phyloP scores from a whole-genome alignment of 345 rosid genomes.

The Dimocarpus longan region DNA sequence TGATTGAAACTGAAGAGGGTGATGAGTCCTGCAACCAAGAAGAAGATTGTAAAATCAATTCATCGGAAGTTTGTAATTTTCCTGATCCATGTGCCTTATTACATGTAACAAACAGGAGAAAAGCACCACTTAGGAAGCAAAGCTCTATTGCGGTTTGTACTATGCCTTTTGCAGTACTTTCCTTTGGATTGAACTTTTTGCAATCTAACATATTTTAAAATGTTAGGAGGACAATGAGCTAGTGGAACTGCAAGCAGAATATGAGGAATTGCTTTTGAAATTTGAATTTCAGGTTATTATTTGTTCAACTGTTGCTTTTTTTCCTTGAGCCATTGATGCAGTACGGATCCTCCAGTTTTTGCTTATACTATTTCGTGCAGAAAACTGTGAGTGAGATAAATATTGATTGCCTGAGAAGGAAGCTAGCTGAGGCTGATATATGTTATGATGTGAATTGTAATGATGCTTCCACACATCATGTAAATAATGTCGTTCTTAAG shows the following conservation, averaged over 20 bases:
- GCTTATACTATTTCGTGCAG: conserved; percentile 35
- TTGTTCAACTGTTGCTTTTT: conserved; percentile 18
- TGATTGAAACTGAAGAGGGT: conserved; percentile 40
- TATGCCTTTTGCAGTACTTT: conserved; percentile 25
- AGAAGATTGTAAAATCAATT: conserved; percentile 36
- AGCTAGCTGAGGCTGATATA: conserved; percentile 44
- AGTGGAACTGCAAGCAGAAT: conserved; percentile 52
- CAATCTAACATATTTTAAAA: conserved; percentile 28
- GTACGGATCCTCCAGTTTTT: background rate
- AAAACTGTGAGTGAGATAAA: conserved; percentile 60
- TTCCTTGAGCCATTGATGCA: background rate
- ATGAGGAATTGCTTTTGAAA: conserved; percentile 66
- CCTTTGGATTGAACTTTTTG: conserved; percentile 24
- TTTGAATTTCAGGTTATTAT: conserved; percentile 65
- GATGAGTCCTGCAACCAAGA: conserved; percentile 40
- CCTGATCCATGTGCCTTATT: conserved; percentile 76
- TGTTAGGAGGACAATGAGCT: conserved; percentile 60
- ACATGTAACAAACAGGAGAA: conserved; percentile 84
- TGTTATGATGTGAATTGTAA: conserved; percentile 27
- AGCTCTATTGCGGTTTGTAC: conserved; percentile 57
- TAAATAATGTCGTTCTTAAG: conserved; percentile 20
- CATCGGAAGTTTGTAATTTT: conserved; percentile 46
- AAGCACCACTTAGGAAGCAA: conserved; percentile 57
- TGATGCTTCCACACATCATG: conserved; percentile 26
- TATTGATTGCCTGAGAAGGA: conserved; percentile 63